Evolutionary conservation across 805 yeast species (phyloP).

Genomic region (Myxozyma neglecta): DNA sequence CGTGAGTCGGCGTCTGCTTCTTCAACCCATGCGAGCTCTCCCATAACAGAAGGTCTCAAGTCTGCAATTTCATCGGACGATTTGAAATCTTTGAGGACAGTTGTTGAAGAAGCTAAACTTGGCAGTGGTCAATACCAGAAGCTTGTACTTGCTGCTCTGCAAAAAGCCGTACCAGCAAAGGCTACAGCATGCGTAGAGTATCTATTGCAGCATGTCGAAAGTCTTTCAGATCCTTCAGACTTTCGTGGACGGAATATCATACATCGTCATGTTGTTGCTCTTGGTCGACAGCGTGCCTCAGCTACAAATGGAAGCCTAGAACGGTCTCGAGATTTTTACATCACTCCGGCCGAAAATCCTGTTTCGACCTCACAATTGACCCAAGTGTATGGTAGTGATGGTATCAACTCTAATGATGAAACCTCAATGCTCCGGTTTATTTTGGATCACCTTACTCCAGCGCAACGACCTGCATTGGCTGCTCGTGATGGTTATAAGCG

Average conservation of each 20-base stretch:
- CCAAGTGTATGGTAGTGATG: constrained; percentile 62
- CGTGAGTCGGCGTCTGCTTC: neutral
- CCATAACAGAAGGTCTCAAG: constrained; percentile 4
- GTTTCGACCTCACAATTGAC: constrained; percentile 50
- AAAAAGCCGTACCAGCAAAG: constrained; percentile 60
- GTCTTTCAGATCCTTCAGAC: constrained; percentile 64
- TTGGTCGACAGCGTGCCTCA: constrained; percentile 48
- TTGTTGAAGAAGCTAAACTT: constrained; percentile 36
- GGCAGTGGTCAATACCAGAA: constrained; percentile 6
- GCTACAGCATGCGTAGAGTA: constrained; percentile 58
- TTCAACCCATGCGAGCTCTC: neutral
- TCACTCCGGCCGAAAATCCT: constrained; percentile 55
- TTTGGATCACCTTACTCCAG: constrained; percentile 55
- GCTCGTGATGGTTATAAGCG: constrained; percentile 74
- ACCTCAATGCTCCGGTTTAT: constrained; percentile 62
- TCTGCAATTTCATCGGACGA: constrained; percentile 14
- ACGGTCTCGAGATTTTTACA: constrained; percentile 28
- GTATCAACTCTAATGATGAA: constrained; percentile 57
- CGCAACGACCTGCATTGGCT: constrained; percentile 55
- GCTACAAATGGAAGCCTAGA: constrained; percentile 7
- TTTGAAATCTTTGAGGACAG: constrained; percentile 28
- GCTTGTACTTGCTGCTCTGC: constrained; percentile 56
- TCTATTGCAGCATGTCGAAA: constrained; percentile 53
- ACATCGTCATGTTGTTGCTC: constrained; percentile 76
- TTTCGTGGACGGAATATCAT: constrained; percentile 80